Evolutionary conservation across 257 asterid species (phyloP).

Genomic region (Primulina eburnea): DNA sequence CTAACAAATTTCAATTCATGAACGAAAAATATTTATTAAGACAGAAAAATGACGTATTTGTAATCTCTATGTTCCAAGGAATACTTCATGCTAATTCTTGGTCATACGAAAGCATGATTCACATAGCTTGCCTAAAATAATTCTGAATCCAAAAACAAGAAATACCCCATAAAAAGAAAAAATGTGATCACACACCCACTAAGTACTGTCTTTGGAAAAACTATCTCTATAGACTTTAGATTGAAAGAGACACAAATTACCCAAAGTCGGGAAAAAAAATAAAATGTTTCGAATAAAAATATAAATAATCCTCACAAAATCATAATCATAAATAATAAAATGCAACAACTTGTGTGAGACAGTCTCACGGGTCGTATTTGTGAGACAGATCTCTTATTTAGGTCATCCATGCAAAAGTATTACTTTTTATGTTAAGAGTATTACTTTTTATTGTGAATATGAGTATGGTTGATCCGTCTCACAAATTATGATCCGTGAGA

Average conservation of each 20-base stretch:
- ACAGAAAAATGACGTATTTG: background rate
- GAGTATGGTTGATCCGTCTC: no score
- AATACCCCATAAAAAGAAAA: conserved; percentile 15
- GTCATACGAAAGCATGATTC: background rate
- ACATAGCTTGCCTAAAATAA: background rate
- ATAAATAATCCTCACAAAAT: background rate
- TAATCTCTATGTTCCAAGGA: background rate
- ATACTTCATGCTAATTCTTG: background rate
- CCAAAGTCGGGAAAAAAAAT: background rate
- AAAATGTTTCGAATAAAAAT: background rate
- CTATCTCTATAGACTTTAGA: conserved; percentile 43
- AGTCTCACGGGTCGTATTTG: no score
- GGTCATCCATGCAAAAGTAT: no score
- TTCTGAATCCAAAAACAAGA: background rate
- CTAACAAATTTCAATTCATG: no score
- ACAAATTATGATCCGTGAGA: no score
- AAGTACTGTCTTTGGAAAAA: background rate
- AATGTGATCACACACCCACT: conserved; percentile 18
- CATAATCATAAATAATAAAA: no score
- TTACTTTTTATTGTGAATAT: no score
- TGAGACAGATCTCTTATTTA: no score
- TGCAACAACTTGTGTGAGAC: no score
- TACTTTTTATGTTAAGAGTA: no score
- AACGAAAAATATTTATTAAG: no score
- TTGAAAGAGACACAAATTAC: conserved; percentile 49